Evolutionary conservation across 108 stramenopile species (phyloP), one percentile per base, ranked within the genome.

Genomic region (Skeletonema potamos): DNA sequence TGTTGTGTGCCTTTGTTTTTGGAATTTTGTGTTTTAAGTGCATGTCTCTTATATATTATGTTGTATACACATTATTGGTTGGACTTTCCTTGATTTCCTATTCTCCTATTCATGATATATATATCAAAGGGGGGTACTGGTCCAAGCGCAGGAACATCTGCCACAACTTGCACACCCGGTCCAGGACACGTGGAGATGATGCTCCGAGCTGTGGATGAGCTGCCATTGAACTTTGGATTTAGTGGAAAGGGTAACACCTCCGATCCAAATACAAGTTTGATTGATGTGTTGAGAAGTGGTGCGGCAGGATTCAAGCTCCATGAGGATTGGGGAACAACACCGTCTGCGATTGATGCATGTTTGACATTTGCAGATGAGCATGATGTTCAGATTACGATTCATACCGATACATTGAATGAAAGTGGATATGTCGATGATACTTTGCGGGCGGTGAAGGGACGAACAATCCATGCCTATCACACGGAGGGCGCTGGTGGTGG

Each of bases 291-390:
- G 17, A 41, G 79, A 24, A 74, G 94, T n/a, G 97, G 98, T 32
- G 97, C 97, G 13, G 84, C 90, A 33, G 98, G 98, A 12, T 87
- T 98, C 76, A 99, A 99, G 84, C 82, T 99, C 20, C 98, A 99
- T 79, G 98, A 99, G 74, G 98, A 99, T 85, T 99, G 98, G 98
- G 98, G 98, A 46, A 99, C 98, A 20, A 99, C 98, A 41, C 98
- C 98, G 6, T 84, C 87, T 29, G 86, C 97, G 27, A 99, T 99
- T 77, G 96, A 98, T 80, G 84, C 89, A 33, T 94, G 93, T 62
- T 84, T 99, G 64, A 68, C 73, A 20, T 94, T 97, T 67, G 96
- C 96, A 4, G 97, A 95, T 39, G 81, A 92, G 28, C 80, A 92
- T 57, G 97, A 96, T 80, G 85, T 96, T 43, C 89, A 95, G 72